Conservation (phyloP, 179 eudicot species). For the Carnegiea gigantea region DNA sequence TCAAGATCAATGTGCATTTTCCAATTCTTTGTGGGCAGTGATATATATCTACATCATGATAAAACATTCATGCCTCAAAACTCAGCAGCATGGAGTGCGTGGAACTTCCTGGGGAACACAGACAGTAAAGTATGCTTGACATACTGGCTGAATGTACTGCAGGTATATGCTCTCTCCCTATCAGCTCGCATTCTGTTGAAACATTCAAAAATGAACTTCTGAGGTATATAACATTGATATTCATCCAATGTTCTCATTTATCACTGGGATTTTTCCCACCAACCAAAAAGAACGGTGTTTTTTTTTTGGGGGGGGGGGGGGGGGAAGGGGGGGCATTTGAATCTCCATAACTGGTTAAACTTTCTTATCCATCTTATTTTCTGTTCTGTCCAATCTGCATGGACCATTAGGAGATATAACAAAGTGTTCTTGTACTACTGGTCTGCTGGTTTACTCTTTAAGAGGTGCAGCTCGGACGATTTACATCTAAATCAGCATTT, state of each 20-base stretch:
- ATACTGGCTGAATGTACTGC: constrained; percentile 72
- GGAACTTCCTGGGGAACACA: constrained; percentile 83
- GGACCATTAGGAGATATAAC: no score
- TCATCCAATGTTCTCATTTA: no score
- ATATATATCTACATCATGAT: constrained; percentile 86
- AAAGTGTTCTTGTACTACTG: no score
- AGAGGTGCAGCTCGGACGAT: no score
- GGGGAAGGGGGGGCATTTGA: neutral
- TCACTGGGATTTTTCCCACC: no score
- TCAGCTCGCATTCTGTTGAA: neutral
- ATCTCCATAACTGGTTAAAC: neutral
- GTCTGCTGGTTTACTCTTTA: no score
- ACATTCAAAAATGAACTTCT: neutral
- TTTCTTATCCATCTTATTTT: no score
- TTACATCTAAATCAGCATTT: no score
- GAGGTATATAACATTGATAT: no score
- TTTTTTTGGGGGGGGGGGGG: no score
- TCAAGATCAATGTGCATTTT: constrained; percentile 25
- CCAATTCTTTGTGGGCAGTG: constrained; percentile 59
- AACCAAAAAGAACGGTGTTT: no score
- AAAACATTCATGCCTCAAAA: constrained; percentile 78
- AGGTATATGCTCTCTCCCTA: constrained; percentile 23
- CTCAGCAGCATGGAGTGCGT: constrained; percentile 93
- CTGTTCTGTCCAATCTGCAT: no score
- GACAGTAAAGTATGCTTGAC: constrained; percentile 63